Conservation (phyloP, 2,329 filamentous ascomycete species). For the Myriosclerotinia scirpicola region DNA sequence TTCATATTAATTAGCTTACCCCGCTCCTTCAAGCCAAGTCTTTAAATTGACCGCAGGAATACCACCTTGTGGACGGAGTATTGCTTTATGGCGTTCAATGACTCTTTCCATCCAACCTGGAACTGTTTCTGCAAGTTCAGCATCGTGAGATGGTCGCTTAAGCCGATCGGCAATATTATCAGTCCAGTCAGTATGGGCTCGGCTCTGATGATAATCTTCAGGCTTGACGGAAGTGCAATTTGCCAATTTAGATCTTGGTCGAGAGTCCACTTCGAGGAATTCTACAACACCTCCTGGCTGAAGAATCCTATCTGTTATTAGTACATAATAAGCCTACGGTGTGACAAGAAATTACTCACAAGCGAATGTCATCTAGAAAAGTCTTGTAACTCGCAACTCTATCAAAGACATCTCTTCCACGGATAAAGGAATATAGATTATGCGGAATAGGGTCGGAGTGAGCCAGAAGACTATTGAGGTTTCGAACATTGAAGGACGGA, state of each 20-base stretch:
- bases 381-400: conserved; percentile 36
- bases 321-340: not conserved
- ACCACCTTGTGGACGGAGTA: conserved; percentile 34
- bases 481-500: conserved; percentile 37
- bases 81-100: conserved; percentile 33
- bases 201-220: conserved; percentile 29
- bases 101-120: conserved; percentile 37
- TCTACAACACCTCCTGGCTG: conserved; percentile 40
- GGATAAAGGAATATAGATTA: conserved; percentile 37
- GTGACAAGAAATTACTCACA: conserved; percentile 26
- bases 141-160: conserved; percentile 29
- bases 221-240: conserved; percentile 1
- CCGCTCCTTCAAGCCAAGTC: conserved; percentile 38
- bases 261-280: conserved; percentile 38
- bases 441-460: conserved; percentile 34
- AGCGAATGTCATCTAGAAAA: conserved; percentile 38
- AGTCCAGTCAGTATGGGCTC: conserved; percentile 33
- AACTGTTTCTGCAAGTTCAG: conserved; percentile 33
- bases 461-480: conserved; percentile 34
- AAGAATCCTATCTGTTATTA: conserved; percentile 27
- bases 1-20: conserved; percentile 30
- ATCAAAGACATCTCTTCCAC: conserved; percentile 38
- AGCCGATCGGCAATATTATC: conserved; percentile 36
- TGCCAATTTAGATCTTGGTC: conserved; percentile 31
- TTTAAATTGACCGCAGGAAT: conserved; percentile 37